Base-by-base conservation (phyloP, 768 basidiomycete genomes). In the Mycena latifolia region DNA sequence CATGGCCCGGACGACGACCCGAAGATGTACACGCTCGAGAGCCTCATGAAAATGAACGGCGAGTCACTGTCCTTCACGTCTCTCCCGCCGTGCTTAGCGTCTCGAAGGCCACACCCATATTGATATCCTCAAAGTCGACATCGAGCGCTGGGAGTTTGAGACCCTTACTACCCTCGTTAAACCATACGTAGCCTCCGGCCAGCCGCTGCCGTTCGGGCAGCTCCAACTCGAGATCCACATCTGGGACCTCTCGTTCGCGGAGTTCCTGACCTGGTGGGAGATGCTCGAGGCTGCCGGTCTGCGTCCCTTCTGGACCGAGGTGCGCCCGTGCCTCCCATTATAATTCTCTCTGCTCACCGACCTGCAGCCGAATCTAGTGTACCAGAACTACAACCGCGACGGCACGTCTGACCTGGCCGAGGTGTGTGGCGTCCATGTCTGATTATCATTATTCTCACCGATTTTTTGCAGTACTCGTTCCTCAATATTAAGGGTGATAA, bases 111-210 rank as follows among this genome's bases (percentile, higher is more conserved):
- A 93, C 71, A 78, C 77, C n/a, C 88, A 88, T 69, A 88, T 93
- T 55, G 91, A 93, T 63, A 84, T 93, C 67, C 84, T 92, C 63
- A 90, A 92, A 75, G 77, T 93, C 59, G 91, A 93, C 73, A 85
- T 91, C 31, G 91, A 92, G 71, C 85, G 88, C 39, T 84, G 82
- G 75, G 91, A 93, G 70, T 92, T 89, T 73, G 83, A 86, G 55
- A 85, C 89, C 1, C 75, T 93, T 7, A 77, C 79, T 0, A 69
- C 81, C 5, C 75, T 89, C 41, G 70, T 89, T 46, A 76, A 79
- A 56, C 80, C 82, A 14, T 89, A 87, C 71, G 73, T 87, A 61
- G 73, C 76, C 25, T 78, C 80, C 20, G 82, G 82, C 39, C 65
- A 76, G 37, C 85, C 88, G 0, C 77, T 92, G 11, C 91, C 91